Conservation (phyloP, 2,329 filamentous ascomycete species). For the Paecilomyces niveus region DNA sequence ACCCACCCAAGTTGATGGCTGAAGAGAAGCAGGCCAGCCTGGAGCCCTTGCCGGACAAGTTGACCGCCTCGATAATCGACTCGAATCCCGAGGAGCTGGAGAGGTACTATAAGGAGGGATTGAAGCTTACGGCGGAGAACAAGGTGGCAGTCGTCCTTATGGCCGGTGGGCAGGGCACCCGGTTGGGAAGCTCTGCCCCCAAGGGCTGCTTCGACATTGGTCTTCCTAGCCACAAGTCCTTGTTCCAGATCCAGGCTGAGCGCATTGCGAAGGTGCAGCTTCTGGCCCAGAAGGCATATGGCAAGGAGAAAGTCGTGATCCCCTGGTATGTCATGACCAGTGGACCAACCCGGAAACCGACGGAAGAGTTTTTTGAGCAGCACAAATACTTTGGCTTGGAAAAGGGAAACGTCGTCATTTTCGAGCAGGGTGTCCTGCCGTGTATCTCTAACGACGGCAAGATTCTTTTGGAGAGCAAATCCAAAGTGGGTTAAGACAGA, state of each 20-base stretch:
- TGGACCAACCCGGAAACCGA: constrained; percentile 82
- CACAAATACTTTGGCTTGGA: constrained; percentile 86
- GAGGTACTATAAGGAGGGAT: constrained; percentile 70
- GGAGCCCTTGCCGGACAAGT: constrained; percentile 80
- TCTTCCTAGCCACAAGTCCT: constrained; percentile 81
- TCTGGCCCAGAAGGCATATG: constrained; percentile 65
- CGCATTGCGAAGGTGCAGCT: constrained; percentile 79
- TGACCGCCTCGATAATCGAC: constrained; percentile 86
- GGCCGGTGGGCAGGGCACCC: constrained; percentile 93
- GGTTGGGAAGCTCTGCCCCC: constrained; percentile 86
- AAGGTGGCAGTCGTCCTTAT: constrained; percentile 84
- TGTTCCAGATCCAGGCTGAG: constrained; percentile 97
- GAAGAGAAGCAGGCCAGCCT: constrained; percentile 50
- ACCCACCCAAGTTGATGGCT: constrained; percentile 59
- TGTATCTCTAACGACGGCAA: constrained; percentile 98
- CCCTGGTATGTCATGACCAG: constrained; percentile 99
- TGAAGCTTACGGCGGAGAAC: constrained; percentile 60
- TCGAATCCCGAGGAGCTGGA: constrained; percentile 70
- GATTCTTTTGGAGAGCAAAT: constrained; percentile 87
- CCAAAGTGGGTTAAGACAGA: constrained; percentile 51
- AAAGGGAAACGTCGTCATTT: constrained; percentile 80
- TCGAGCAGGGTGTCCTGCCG: constrained; percentile 93
- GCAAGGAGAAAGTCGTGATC: constrained; percentile 57
- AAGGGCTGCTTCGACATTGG: constrained; percentile 98
- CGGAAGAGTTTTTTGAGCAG: constrained; percentile 87